Conservation (phyloP, 805 yeast species). For the Nakazawaea siamensis region DNA sequence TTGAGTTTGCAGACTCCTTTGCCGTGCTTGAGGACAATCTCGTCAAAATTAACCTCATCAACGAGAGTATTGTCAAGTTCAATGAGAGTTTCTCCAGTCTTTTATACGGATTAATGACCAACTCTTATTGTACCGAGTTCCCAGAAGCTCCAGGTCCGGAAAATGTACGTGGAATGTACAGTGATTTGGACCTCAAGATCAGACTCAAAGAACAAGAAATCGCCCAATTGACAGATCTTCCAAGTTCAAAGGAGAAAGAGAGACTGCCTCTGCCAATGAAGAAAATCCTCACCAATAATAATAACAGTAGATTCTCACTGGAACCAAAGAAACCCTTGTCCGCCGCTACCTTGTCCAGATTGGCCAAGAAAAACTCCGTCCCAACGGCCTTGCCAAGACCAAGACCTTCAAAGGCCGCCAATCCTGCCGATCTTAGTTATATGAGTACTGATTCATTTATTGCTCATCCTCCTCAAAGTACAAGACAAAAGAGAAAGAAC, state of each 20-base stretch:
- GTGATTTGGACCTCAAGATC: constrained; percentile 5
- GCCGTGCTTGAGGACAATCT: constrained; percentile 28
- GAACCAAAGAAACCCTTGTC: constrained; percentile 3
- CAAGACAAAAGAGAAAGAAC: constrained; percentile 4
- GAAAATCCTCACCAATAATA: too few species aligned
- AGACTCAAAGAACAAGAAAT: constrained; percentile 1
- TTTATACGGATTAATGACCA: constrained; percentile 34
- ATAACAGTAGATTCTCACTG: too few species aligned
- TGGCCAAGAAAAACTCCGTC: background rate
- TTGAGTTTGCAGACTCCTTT: constrained; percentile 26
- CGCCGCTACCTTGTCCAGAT: constrained; percentile 5
- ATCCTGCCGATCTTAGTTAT: constrained; percentile 1
- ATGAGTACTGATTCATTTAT: constrained; percentile 8
- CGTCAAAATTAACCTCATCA: constrained; percentile 25
- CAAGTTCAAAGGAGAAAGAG: too few species aligned
- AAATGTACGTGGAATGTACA: constrained; percentile 1
- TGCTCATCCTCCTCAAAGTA: constrained; percentile 1
- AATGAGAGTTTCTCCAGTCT: constrained; percentile 37
- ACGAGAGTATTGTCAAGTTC: constrained; percentile 26
- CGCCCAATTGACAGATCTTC: constrained; percentile 1
- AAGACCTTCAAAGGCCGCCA: background rate
- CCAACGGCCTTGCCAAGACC: background rate
- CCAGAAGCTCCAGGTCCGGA: constrained; percentile 8
- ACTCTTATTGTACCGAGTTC: constrained; percentile 38
- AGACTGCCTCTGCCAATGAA: too few species aligned